Percentiles rank a stretch among this genome's conserved stretches.
Conservation (phyloP, 345 rosid genomes). For the Alliaria petiolata region DNA sequence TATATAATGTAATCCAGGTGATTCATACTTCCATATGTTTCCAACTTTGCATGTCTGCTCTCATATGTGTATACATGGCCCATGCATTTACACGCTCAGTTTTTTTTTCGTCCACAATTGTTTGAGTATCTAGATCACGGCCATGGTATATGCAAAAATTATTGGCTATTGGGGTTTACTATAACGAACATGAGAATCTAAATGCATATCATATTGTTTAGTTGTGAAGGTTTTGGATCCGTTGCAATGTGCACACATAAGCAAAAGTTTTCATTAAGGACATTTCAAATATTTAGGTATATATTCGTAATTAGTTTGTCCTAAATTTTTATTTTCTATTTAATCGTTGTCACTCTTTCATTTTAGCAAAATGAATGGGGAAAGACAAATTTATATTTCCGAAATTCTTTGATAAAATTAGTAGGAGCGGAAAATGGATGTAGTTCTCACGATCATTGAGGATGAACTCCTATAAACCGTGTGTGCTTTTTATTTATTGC, state of each 20-base stretch:
- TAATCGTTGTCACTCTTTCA: neutral
- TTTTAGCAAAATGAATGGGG: too few species aligned
- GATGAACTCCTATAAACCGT: too few species aligned
- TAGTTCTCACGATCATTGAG: neutral
- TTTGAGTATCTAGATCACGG: neutral
- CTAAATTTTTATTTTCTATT: neutral
- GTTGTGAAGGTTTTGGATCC: neutral
- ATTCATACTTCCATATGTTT: conserved; percentile 39
- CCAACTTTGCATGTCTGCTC: conserved; percentile 26
- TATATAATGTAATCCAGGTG: conserved; percentile 33
- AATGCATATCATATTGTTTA: neutral
- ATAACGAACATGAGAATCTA: neutral
- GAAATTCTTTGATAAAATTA: neutral
- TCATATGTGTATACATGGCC: conserved; percentile 29
- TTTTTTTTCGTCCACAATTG: neutral
- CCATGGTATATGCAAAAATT: neutral
- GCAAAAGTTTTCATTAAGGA: neutral
- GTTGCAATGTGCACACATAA: neutral
- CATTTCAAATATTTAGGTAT: neutral
- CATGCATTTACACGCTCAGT: conserved; percentile 16
- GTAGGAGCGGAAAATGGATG: too few species aligned
- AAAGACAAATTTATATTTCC: neutral
- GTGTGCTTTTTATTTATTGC: too few species aligned
- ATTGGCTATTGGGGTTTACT: neutral
- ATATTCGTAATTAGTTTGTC: neutral